phyloP scores from a whole-genome alignment of 2,329 filamentous ascomycete species.

The Sarocladiaceae sp. region DNA sequence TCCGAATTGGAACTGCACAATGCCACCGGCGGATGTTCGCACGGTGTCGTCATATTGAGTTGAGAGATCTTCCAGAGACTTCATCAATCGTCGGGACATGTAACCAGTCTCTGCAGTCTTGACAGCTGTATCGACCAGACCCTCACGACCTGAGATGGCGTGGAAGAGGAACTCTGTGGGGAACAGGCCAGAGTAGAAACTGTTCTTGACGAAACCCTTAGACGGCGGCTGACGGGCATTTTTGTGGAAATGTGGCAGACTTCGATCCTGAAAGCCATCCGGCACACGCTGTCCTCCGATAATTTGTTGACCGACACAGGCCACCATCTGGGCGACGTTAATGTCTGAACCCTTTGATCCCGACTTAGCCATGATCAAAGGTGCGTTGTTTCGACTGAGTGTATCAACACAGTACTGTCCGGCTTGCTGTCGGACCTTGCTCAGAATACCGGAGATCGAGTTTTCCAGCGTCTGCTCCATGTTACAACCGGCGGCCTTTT shows the following conservation, averaged over 20 bases:
- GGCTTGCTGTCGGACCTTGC: conserved; percentile 83
- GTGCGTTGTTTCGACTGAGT: conserved; percentile 84
- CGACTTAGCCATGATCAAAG: conserved; percentile 93
- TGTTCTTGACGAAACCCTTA: conserved; percentile 95
- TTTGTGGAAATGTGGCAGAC: conserved; percentile 90
- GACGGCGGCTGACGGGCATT: conserved; percentile 86
- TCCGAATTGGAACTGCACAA: conserved; percentile 97
- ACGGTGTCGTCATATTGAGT: conserved; percentile 93
- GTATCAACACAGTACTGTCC: conserved; percentile 87
- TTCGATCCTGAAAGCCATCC: conserved; percentile 94
- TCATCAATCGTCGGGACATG: conserved; percentile 98
- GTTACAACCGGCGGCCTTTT: conserved; percentile 83
- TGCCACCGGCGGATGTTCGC: conserved; percentile 76
- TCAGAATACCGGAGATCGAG: conserved; percentile 82
- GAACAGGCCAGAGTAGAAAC: conserved; percentile 87
- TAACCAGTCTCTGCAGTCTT: conserved; percentile 99
- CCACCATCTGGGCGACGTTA: conserved; percentile 99
- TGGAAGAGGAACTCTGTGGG: conserved; percentile 97
- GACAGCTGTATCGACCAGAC: conserved; percentile 95
- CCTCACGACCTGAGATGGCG: conserved; percentile 96
- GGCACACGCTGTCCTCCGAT: conserved; percentile 88
- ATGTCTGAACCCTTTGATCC: conserved; percentile 96
- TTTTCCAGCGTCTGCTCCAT: conserved; percentile 91
- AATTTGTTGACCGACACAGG: conserved; percentile 95
- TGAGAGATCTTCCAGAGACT: conserved; percentile 90